Conservation (phyloP, 495 filamentous ascomycete genomes). For the Aspergillus sclerotiicarbonarius region DNA sequence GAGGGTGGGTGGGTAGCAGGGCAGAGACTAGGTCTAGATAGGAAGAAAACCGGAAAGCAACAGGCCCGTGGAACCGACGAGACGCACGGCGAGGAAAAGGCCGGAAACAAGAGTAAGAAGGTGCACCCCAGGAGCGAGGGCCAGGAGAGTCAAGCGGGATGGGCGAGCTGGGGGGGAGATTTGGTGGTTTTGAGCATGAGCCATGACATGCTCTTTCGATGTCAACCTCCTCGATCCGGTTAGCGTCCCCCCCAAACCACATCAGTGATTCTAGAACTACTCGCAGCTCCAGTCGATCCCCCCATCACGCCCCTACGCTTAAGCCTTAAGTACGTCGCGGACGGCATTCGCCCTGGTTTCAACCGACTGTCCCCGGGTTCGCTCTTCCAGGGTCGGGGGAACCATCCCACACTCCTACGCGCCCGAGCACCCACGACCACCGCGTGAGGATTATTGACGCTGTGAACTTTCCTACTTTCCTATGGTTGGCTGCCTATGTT, state of each 20-base stretch:
- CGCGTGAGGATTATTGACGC: too few species aligned
- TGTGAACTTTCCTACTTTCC: too few species aligned
- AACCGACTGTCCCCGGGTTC: too few species aligned
- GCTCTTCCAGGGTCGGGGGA: too few species aligned
- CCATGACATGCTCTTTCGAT: slow-evolving; percentile 30
- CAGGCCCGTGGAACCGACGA: neutral
- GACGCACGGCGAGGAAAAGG: neutral
- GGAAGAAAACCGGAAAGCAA: slow-evolving; percentile 9
- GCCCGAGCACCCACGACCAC: too few species aligned
- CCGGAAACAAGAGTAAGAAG: slow-evolving; percentile 5
- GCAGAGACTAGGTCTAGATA: neutral
- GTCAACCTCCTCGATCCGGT: slow-evolving; percentile 29
- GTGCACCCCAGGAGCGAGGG: slow-evolving; percentile 20
- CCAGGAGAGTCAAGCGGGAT: slow-evolving; percentile 5
- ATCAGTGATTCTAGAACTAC: slow-evolving; percentile 27
- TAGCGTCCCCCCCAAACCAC: slow-evolving; percentile 24
- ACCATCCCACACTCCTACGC: too few species aligned
- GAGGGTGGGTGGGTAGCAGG: slow-evolving; percentile 13
- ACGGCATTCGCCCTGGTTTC: too few species aligned
- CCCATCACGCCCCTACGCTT: neutral
- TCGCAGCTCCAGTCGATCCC: neutral
- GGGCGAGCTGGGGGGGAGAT: slow-evolving; percentile 16
- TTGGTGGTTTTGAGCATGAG: slow-evolving; percentile 27
- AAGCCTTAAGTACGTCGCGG: too few species aligned
- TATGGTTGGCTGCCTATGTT: neutral